phyloP scores from a whole-genome alignment of 805 yeast species.

The Cyberlindnera misumaiensis region DNA sequence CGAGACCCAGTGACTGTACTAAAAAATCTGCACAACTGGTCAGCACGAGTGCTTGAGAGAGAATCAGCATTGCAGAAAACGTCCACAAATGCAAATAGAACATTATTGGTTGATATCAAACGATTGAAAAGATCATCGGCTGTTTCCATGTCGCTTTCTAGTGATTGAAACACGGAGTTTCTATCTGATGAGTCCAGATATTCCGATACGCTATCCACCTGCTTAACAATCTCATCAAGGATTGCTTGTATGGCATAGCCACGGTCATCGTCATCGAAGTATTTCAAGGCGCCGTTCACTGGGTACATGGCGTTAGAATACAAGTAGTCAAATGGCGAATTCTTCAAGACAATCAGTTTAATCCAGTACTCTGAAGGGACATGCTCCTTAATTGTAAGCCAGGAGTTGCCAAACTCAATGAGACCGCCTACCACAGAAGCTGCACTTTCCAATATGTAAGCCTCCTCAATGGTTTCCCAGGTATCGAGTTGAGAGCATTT shows the following conservation, averaged over 20 bases:
- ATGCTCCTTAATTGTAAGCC: constrained; percentile 21
- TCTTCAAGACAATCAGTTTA: constrained; percentile 39
- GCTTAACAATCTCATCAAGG: constrained; percentile 27
- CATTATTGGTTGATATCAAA: constrained; percentile 31
- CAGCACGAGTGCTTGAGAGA: constrained; percentile 31
- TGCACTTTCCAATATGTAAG: constrained; percentile 41
- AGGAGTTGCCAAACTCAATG: constrained; percentile 35
- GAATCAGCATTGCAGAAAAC: constrained; percentile 49
- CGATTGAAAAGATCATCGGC: constrained; percentile 22
- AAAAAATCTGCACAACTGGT: constrained; percentile 34
- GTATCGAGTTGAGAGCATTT: constrained; percentile 33
- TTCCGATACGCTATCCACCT: constrained; percentile 24
- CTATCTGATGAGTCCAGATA: constrained; percentile 21
- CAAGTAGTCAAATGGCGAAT: constrained; percentile 57
- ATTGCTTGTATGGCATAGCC: constrained; percentile 36
- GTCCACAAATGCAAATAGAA: constrained; percentile 47
- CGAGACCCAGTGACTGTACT: constrained; percentile 35
- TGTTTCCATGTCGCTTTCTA: constrained; percentile 11
- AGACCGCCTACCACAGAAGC: constrained; percentile 41
- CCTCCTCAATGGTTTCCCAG: constrained; percentile 46
- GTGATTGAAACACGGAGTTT: constrained; percentile 23
- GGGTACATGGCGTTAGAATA: constrained; percentile 48
- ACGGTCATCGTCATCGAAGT: constrained; percentile 48
- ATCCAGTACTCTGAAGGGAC: constrained; percentile 40
- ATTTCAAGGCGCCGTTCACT: constrained; percentile 46